Percentiles rank a stretch among this genome's conserved stretches.
Conservation (phyloP, 1,284 basidiomycete species). For the Lentinula novae-zelandiae region DNA sequence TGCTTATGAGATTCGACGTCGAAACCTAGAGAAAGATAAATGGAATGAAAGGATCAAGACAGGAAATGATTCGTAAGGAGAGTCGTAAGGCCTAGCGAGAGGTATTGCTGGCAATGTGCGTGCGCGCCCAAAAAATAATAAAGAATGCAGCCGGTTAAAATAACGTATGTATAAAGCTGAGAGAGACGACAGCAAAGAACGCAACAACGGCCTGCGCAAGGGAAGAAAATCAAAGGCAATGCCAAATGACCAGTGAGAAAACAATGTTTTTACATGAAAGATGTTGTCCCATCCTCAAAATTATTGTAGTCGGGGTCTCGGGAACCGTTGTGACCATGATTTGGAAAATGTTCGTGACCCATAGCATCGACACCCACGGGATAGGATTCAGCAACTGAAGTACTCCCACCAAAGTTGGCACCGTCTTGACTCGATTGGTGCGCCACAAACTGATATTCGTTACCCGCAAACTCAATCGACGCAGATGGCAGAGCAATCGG, state of each 20-base stretch:
- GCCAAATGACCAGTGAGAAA: neutral
- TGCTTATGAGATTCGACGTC: neutral
- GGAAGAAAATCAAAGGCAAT: neutral
- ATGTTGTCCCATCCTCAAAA: neutral
- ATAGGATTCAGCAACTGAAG: neutral
- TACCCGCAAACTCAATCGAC: neutral
- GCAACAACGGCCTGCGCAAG: conserved; percentile 9
- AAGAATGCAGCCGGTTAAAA: too few relatives aligned
- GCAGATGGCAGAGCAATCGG: conserved; percentile 1
- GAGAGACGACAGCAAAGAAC: neutral
- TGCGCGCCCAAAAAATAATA: neutral
- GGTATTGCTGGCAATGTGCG: neutral
- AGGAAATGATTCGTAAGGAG: conserved; percentile 1
- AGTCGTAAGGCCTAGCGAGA: conserved; percentile 4
- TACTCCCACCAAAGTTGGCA: neutral
- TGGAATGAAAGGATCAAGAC: neutral
- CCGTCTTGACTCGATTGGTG: neutral
- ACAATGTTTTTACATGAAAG: neutral
- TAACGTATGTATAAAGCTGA: neutral
- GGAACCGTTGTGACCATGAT: neutral
- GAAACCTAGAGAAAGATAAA: neutral
- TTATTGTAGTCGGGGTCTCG: neutral
- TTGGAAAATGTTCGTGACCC: neutral
- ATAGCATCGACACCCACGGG: conserved; percentile 2
- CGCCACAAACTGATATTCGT: neutral